Percentiles rank a stretch among this genome's conserved stretches.
Conservation (phyloP, 306 rosid species). For the Albizia julibrissin region DNA sequence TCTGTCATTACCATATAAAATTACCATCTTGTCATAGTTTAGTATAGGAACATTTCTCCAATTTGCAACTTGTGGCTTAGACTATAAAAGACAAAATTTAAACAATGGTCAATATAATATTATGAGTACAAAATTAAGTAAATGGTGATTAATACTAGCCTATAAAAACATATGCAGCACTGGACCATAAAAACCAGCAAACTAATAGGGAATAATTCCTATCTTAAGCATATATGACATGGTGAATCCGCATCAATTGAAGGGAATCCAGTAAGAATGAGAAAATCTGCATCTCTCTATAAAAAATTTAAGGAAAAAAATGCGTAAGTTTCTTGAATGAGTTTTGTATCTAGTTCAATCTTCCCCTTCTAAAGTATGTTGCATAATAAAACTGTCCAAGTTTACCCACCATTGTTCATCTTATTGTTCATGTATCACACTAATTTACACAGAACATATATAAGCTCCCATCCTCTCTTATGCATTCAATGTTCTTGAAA, state of each 20-base stretch:
- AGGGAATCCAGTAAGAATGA: background rate
- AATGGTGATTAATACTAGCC: too few relatives aligned
- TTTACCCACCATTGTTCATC: slow-evolving; percentile 10
- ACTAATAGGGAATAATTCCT: too few relatives aligned
- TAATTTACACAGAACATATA: slow-evolving; percentile 23
- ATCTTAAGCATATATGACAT: too few relatives aligned
- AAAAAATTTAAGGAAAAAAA: background rate
- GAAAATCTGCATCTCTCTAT: slow-evolving; percentile 1
- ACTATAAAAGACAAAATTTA: too few relatives aligned
- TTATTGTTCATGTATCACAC: background rate
- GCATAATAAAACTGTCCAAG: background rate
- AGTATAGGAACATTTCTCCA: too few relatives aligned
- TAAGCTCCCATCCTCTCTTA: background rate
- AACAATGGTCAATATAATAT: too few relatives aligned
- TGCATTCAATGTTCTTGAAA: background rate
- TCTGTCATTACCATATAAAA: too few relatives aligned
- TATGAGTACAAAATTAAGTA: too few relatives aligned
- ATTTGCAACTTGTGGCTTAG: too few relatives aligned
- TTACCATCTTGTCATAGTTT: too few relatives aligned
- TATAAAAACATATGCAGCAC: too few relatives aligned
- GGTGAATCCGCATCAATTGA: slow-evolving; percentile 8
- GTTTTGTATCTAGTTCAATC: background rate
- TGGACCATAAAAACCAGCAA: too few relatives aligned
- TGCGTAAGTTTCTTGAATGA: background rate
- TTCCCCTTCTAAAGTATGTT: slow-evolving; percentile 5